These are phyloP conservation scores for Blastobotrys mokoenaii DNA, from an alignment of 805 yeast species.

Conservation along the genomic window DNA sequence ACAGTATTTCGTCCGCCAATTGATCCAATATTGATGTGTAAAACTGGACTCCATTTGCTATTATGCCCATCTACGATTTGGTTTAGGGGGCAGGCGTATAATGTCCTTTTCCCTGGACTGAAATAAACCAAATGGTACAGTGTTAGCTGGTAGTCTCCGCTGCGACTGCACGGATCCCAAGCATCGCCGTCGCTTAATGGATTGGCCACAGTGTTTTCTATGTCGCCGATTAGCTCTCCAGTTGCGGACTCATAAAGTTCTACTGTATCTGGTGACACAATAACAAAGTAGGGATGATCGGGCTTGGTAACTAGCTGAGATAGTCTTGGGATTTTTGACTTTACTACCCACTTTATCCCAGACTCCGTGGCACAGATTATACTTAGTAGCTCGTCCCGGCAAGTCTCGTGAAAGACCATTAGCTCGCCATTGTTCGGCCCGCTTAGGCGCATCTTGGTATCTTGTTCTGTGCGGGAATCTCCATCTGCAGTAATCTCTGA, in stretches of 20 bases:
- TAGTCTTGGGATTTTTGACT: too few species aligned
- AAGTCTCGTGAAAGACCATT: not conserved
- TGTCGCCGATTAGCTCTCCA: too few species aligned
- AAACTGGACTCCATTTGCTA: not conserved
- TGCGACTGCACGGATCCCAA: too few species aligned
- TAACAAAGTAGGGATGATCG: too few species aligned
- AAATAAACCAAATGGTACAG: not conserved
- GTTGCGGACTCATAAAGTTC: too few species aligned
- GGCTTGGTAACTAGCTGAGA: too few species aligned
- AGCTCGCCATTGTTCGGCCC: not conserved
- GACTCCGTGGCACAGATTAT: too few species aligned
- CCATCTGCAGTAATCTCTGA: not conserved
- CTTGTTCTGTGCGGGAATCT: not conserved
- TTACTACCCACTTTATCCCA: too few species aligned
- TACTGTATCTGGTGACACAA: too few species aligned
- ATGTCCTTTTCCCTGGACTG: not conserved
- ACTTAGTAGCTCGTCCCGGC: not conserved
- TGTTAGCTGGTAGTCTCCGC: not conserved
- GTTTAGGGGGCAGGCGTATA: not conserved
- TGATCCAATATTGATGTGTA: not conserved
- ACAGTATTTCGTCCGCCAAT: not conserved
- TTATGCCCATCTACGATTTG: not conserved
- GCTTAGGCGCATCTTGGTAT: not conserved
- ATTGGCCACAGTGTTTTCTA: too few species aligned
- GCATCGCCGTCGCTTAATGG: too few species aligned